phyloP scores from a whole-genome alignment of 1,139 yeast species.

The Torulaspora pretoriensis region DNA sequence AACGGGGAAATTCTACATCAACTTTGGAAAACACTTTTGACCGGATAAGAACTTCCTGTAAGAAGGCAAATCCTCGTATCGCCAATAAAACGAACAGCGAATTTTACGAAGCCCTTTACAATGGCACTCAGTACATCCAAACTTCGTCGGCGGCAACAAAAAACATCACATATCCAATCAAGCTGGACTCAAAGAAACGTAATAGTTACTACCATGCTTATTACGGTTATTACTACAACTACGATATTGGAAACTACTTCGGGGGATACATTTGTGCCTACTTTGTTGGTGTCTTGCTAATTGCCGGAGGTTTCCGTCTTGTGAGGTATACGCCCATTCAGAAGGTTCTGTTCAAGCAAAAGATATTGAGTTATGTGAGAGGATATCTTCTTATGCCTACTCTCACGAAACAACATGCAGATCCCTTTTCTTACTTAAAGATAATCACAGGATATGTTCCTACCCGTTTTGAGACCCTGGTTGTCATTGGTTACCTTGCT shows the following conservation, averaged over 20 bases:
- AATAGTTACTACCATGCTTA: conserved; percentile 15
- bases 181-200: conserved; percentile 10
- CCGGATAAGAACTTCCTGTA: conserved; percentile 10
- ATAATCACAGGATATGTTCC: conserved; percentile 23
- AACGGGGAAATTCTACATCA: conserved; percentile 3
- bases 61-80: not conserved
- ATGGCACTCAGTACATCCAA: conserved; percentile 15
- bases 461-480: conserved; percentile 57
- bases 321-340: conserved; percentile 14
- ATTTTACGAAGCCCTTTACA: conserved; percentile 15
- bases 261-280: conserved; percentile 18
- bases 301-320: conserved; percentile 14
- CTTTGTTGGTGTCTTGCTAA: conserved; percentile 15
- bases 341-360: conserved; percentile 10
- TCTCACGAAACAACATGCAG: conserved; percentile 17
- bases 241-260: conserved; percentile 19
- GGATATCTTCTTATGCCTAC: conserved; percentile 19
- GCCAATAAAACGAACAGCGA: conserved; percentile 7
- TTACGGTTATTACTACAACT: conserved; percentile 19
- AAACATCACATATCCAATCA: conserved; percentile 16
- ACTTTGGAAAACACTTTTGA: conserved; percentile 16
- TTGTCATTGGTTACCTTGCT: conserved; percentile 45
- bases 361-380: conserved; percentile 15
- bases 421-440: conserved; percentile 10
- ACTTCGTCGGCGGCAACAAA: not conserved